These are phyloP conservation scores for Clonostachys rhizophaga DNA, from an alignment of 2,329 filamentous ascomycete species.

Conservation along the genomic window DNA sequence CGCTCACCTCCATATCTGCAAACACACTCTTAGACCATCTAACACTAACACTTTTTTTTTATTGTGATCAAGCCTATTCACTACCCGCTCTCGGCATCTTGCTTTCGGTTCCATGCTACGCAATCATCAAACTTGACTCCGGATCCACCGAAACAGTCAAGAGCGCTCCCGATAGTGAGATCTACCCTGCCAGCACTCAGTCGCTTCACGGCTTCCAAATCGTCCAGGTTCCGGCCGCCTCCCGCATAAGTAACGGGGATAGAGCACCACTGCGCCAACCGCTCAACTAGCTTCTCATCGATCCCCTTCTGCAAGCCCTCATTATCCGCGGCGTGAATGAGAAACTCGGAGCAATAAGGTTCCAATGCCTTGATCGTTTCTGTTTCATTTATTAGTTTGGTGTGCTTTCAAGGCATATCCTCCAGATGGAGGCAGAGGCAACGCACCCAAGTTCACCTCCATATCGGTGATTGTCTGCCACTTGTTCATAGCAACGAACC, in stretches of 20 bases:
- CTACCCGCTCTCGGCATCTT: conserved; percentile 11
- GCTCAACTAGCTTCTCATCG: conserved; percentile 76
- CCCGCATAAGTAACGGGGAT: conserved; percentile 97
- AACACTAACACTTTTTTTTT: too few relatives aligned
- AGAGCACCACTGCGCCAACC: conserved; percentile 77
- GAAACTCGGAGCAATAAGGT: conserved; percentile 91
- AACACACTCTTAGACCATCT: too few relatives aligned
- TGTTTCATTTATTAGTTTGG: conserved; percentile 23
- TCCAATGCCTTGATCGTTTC: conserved; percentile 78
- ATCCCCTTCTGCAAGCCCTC: conserved; percentile 91
- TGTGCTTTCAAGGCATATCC: not conserved
- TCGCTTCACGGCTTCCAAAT: conserved; percentile 75
- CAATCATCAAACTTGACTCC: conserved; percentile 88
- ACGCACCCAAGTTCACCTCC: conserved; percentile 77
- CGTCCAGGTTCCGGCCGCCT: conserved; percentile 77
- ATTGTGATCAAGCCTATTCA: too few relatives aligned
- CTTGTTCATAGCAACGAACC: conserved; percentile 99
- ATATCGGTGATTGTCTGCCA: conserved; percentile 98
- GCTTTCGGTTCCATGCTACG: conserved; percentile 73
- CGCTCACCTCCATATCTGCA: too few relatives aligned
- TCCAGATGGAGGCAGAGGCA: not conserved
- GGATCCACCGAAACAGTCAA: conserved; percentile 91
- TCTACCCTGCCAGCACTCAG: conserved; percentile 81
- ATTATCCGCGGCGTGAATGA: conserved; percentile 95
- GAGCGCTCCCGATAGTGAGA: conserved; percentile 90